A percentile compares a stretch with the other conserved stretches of the same genome.
phyloP scores from a whole-genome alignment of 805 yeast genomes.

The Metschnikowia chrysomelidarum region DNA sequence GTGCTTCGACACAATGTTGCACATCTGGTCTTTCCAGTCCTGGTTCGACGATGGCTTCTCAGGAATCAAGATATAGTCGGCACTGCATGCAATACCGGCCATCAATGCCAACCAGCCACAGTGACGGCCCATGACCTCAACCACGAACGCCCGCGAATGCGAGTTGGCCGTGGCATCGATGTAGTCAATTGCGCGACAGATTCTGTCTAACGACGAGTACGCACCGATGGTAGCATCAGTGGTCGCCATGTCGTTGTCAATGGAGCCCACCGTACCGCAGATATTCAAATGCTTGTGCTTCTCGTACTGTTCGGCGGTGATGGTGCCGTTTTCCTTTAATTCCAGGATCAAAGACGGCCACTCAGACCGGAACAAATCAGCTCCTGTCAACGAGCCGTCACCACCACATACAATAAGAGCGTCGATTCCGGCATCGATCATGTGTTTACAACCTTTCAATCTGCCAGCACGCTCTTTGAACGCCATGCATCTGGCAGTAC shows the following conservation, averaged over 20 bases:
- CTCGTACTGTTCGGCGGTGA: constrained; percentile 46
- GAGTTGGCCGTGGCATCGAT: constrained; percentile 83
- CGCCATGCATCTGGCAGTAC: constrained; percentile 72
- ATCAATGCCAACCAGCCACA: constrained; percentile 86
- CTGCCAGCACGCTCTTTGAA: constrained; percentile 69
- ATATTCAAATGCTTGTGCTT: constrained; percentile 59
- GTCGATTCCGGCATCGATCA: constrained; percentile 71
- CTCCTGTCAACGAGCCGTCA: constrained; percentile 81
- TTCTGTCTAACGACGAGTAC: constrained; percentile 72
- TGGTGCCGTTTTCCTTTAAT: constrained; percentile 43
- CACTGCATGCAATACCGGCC: constrained; percentile 79
- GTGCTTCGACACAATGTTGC: constrained; percentile 60
- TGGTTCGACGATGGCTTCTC: constrained; percentile 67
- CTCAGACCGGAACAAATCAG: constrained; percentile 71
- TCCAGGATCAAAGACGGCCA: constrained; percentile 73
- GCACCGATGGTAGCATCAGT: constrained; percentile 84
- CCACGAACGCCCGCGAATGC: constrained; percentile 79
- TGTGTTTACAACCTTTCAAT: constrained; percentile 58
- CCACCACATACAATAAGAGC: constrained; percentile 82
- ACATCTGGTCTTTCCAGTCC: constrained; percentile 68
- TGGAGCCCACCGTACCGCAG: constrained; percentile 79
- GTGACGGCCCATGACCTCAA: constrained; percentile 88
- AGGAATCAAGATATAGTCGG: constrained; percentile 78
- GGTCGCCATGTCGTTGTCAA: constrained; percentile 82
- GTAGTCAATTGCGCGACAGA: constrained; percentile 72